Base-by-base conservation (phyloP, 495 filamentous ascomycete genomes). In the Hypoxylon lienhwacheense region DNA sequence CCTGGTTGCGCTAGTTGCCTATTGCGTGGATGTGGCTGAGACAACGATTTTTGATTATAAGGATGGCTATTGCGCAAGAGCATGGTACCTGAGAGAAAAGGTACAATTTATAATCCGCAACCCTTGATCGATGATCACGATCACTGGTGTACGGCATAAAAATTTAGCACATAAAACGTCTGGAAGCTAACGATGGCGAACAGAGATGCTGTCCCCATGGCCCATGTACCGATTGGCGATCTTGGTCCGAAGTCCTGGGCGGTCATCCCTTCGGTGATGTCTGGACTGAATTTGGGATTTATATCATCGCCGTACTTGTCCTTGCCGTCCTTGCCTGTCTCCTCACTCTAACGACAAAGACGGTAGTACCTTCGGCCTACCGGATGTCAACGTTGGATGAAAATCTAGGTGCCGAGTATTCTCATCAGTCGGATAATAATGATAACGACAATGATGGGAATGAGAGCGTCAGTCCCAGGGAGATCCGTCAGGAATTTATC, bases 331-430 rank as follows among this genome's bases (percentile, higher is more conserved):
- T 84, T 3, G 84, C 91, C 3, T 97, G 91, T 53, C 68, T 85
- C 22, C 68, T 98, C 26, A 96, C 90, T 0, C 70, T 97, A 46
- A 83, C 85, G 7, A 95, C 93, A 3, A 93, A 90, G 70, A 97
- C 92, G 1, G 85, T 91, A 11, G 88, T 96, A 1, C 91, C 93
- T 3, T 95, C 92, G 0, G 85, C 89, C 1, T 85, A 96, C 53
- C 86, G 84, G 5, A 75, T 98, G 36, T 80, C 87, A 2, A 97
- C 91, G 0, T 73, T 98, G 7, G 93, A 98, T 67, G 93, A 98
- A 68, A 81, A 82, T 45, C 69, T 80, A 21, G 78, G 57, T 26
- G 78, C 79, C 6, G 75, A 80, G 29, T 69, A 73, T 16, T 67
- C 65, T 12, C 63, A 48, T 5, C 62, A 63, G 0, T 68, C 62